Conservation (phyloP, 805 yeast genomes). For the Phaffomyces antillensis region DNA sequence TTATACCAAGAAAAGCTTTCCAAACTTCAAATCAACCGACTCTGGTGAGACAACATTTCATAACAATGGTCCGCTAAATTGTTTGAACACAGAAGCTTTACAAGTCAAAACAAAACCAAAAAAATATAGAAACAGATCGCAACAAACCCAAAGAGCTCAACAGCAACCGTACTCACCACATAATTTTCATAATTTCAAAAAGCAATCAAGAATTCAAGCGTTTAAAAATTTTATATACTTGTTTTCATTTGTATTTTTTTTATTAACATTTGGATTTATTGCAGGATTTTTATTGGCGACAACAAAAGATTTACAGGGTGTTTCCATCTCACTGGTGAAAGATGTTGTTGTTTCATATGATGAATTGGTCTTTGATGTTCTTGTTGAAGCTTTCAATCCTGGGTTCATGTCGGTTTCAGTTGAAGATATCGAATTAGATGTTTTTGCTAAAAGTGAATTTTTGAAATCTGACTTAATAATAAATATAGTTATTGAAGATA, state of each 20-base stretch:
- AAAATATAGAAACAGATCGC: constrained; percentile 8
- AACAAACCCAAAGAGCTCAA: constrained; percentile 18
- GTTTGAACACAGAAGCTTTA: no score
- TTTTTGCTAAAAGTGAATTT: constrained; percentile 70
- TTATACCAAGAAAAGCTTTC: constrained; percentile 23
- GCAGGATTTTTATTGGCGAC: constrained; percentile 83
- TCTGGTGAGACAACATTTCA: constrained; percentile 8
- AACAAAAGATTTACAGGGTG: constrained; percentile 70
- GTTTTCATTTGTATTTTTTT: constrained; percentile 31
- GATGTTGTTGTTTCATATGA: constrained; percentile 77
- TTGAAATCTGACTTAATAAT: constrained; percentile 14
- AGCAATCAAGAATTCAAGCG: constrained; percentile 24
- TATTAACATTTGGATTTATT: constrained; percentile 68
- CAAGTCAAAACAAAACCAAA: constrained; percentile 15
- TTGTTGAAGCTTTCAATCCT: constrained; percentile 78
- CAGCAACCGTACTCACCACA: constrained; percentile 37
- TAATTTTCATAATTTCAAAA: constrained; percentile 31
- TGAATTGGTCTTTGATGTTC: constrained; percentile 74
- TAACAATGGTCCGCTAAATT: background rate
- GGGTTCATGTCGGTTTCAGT: constrained; percentile 69
- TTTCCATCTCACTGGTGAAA: constrained; percentile 52
- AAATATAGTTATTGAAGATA: constrained; percentile 1
- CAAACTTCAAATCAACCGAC: constrained; percentile 15
- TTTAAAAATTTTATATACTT: constrained; percentile 30
- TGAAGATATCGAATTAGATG: constrained; percentile 64